phyloP scores from a whole-genome alignment of 208 protist genomes.

The Trypanosoma congolense region DNA sequence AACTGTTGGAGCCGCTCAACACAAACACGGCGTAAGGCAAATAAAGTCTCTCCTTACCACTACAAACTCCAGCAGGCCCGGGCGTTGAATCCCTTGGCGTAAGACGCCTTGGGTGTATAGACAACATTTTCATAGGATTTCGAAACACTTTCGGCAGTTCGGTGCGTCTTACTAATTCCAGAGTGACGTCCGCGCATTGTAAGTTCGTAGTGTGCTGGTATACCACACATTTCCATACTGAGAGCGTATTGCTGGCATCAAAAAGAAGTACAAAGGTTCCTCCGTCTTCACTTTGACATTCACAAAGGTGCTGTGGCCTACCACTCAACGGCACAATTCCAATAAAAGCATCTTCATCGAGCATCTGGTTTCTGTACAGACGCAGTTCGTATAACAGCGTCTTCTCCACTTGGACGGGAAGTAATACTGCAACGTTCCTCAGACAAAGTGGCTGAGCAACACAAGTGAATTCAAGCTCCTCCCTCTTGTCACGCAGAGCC shows the following conservation, averaged over 20 bases:
- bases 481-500: constrained; percentile 24
- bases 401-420: constrained; percentile 26
- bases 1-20: constrained; percentile 16
- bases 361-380: constrained; percentile 25
- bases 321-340: constrained; percentile 21
- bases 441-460: constrained; percentile 64
- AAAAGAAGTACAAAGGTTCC: constrained; percentile 37
- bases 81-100: background rate
- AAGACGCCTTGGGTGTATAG: constrained; percentile 15
- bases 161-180: constrained; percentile 13
- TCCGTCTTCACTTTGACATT: constrained; percentile 28
- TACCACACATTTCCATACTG: constrained; percentile 37
- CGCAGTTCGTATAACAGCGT: constrained; percentile 29
- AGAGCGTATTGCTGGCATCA: constrained; percentile 29
- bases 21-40: constrained; percentile 16
- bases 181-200: constrained; percentile 8
- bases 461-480: constrained; percentile 33
- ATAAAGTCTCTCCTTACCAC: background rate
- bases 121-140: constrained; percentile 8
- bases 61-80: background rate
- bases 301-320: constrained; percentile 28
- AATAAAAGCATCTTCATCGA: constrained; percentile 22
- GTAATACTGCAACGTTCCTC: constrained; percentile 27
- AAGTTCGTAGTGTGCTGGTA: background rate
- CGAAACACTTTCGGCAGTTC: constrained; percentile 5